A percentile compares a stretch with the other conserved stretches of the same genome.
Evolutionary conservation across 2,329 filamentous ascomycete species (phyloP).

Genomic region (Aspergillus neotritici): DNA sequence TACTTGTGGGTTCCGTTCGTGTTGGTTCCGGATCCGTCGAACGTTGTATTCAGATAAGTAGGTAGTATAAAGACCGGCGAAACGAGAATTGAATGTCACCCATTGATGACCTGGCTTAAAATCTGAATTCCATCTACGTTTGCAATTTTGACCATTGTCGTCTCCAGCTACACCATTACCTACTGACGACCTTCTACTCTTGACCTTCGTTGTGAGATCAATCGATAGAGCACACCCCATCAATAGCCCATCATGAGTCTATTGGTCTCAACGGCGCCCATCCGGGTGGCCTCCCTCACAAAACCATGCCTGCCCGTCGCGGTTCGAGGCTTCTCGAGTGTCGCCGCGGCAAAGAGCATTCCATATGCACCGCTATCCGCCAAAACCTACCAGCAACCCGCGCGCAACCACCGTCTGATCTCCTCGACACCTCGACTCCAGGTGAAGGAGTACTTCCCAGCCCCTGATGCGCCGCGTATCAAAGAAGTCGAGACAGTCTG

Average conservation of each 20-base stretch:
- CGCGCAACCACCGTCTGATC: slow-evolving; percentile 27
- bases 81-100: too few relatives aligned
- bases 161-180: too few relatives aligned
- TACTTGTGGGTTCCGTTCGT: too few relatives aligned
- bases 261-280: slow-evolving; percentile 21
- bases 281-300: slow-evolving; percentile 24
- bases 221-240: neutral
- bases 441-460: slow-evolving; percentile 54
- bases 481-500: slow-evolving; percentile 60
- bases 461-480: slow-evolving; percentile 54
- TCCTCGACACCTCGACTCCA: slow-evolving; percentile 33
- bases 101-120: too few relatives aligned
- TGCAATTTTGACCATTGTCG: too few relatives aligned
- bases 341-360: slow-evolving; percentile 20
- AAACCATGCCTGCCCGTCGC: slow-evolving; percentile 21
- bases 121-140: too few relatives aligned
- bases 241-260: slow-evolving; percentile 23
- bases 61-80: too few relatives aligned
- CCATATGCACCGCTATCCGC: slow-evolving; percentile 15
- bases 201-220: too few relatives aligned
- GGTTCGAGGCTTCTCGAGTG: slow-evolving; percentile 20
- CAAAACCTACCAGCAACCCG: slow-evolving; percentile 12
- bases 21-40: too few relatives aligned
- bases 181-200: too few relatives aligned
- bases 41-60: too few relatives aligned